These are phyloP conservation scores for Pseudoscleropodium purum DNA, from an alignment of 225 moss, liverwort and hornwort species.

Conservation along the genomic window DNA sequence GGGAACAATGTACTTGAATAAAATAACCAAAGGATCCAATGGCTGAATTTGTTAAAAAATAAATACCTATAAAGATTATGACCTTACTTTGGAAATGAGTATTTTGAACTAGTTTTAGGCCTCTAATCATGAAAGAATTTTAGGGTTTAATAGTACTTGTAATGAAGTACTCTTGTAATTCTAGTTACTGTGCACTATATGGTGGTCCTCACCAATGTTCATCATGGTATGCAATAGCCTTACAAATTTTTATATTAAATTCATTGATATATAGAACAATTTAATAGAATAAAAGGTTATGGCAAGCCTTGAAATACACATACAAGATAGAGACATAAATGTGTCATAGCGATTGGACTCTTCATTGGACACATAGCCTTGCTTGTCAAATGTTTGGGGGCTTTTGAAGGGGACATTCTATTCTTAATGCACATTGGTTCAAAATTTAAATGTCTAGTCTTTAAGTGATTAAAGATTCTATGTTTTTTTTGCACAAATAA, in stretches of 20 bases:
- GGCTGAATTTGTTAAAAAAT: too few species aligned
- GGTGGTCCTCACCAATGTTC: neutral
- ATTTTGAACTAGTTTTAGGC: too few species aligned
- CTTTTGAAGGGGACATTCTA: accelerated
- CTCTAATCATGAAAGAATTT: too few species aligned
- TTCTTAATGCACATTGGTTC: neutral
- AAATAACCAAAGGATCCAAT: too few species aligned
- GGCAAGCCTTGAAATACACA: accelerated
- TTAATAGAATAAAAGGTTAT: neutral
- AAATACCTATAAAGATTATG: too few species aligned
- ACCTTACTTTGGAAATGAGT: too few species aligned
- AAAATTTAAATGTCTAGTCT: neutral
- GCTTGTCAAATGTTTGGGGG: too few species aligned
- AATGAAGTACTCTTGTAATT: too few species aligned
- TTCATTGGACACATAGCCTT: neutral
- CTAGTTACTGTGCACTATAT: accelerated
- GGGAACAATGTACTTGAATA: too few species aligned
- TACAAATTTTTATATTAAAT: neutral
- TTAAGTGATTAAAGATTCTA: neutral
- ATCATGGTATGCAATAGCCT: neutral
- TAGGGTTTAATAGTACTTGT: too few species aligned
- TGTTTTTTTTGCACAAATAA: too few species aligned
- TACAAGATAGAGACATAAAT: too few species aligned
- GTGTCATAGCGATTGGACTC: neutral
- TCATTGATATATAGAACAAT: neutral